These are phyloP conservation scores for Picea glauca DNA, from an alignment of 75 land plant genomes.

Conservation along the genomic window DNA sequence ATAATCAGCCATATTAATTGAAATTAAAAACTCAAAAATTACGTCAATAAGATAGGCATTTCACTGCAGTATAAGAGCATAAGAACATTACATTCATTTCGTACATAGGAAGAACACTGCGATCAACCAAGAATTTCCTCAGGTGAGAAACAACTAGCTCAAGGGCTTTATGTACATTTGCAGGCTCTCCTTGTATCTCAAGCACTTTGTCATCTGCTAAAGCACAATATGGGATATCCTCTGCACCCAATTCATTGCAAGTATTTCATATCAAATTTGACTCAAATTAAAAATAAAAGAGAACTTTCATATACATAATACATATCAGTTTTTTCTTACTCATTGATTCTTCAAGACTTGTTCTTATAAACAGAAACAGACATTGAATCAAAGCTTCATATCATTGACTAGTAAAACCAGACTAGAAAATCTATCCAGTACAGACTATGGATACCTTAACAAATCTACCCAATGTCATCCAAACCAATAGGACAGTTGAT, in stretches of 20 bases:
- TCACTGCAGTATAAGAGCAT: neutral
- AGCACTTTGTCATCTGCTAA: conserved; percentile 30
- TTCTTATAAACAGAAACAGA: neutral
- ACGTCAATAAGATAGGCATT: neutral
- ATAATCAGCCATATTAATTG: neutral
- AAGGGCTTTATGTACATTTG: conserved; percentile 30
- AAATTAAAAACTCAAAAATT: neutral
- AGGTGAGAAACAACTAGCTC: conserved; percentile 26
- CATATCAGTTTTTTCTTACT: no score
- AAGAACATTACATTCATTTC: conserved; percentile 26
- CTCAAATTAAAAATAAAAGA: neutral
- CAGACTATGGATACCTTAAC: neutral
- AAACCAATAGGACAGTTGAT: neutral
- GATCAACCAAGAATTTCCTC: conserved; percentile 31
- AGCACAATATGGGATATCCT: conserved; percentile 32
- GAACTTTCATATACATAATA: neutral
- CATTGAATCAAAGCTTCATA: neutral
- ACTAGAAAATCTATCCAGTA: neutral
- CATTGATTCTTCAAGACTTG: neutral
- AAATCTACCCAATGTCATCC: neutral
- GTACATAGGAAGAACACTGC: conserved; percentile 26
- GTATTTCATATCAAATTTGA: neutral
- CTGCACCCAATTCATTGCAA: conserved; percentile 5
- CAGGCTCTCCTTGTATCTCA: conserved; percentile 30
- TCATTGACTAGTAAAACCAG: neutral